phyloP scores from a whole-genome alignment of 805 yeast species.

The Ogataea kodamae region DNA sequence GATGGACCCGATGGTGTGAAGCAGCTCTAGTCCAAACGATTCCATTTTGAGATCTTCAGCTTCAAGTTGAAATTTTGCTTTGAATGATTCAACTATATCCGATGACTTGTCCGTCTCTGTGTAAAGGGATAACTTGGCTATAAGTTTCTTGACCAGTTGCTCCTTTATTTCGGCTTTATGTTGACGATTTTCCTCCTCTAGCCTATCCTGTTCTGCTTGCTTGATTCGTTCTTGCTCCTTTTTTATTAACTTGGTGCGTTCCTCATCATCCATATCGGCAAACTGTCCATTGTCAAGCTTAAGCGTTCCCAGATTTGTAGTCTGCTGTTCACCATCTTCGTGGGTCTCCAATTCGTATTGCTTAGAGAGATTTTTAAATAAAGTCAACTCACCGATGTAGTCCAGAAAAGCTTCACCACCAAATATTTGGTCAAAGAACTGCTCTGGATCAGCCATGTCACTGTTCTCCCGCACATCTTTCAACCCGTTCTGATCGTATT shows the following conservation, averaged over 20 bases:
- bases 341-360: conserved; percentile 46
- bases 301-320: conserved; percentile 27
- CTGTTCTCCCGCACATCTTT: conserved; percentile 47
- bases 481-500: conserved; percentile 78
- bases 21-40: conserved; percentile 87
- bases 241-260: conserved; percentile 28
- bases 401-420: conserved; percentile 78
- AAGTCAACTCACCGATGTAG: conserved; percentile 75
- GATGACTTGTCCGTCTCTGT: conserved; percentile 59
- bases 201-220: conserved; percentile 56
- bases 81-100: conserved; percentile 57
- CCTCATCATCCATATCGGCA: conserved; percentile 25
- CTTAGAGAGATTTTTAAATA: conserved; percentile 60
- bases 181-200: conserved; percentile 71
- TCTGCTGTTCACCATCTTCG: conserved; percentile 35
- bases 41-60: conserved; percentile 86
- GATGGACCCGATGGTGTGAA: conserved; percentile 77
- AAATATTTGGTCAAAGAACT: conserved; percentile 77
- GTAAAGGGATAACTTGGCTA: conserved; percentile 42
- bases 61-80: conserved; percentile 52
- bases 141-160: conserved; percentile 48
- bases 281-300: conserved; percentile 28
- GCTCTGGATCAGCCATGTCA: conserved; percentile 78
- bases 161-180: conserved; percentile 53
- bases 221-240: conserved; percentile 33